Base-by-base conservation (phyloP, 257 asterid species). In the Nicotiana attenuata region DNA sequence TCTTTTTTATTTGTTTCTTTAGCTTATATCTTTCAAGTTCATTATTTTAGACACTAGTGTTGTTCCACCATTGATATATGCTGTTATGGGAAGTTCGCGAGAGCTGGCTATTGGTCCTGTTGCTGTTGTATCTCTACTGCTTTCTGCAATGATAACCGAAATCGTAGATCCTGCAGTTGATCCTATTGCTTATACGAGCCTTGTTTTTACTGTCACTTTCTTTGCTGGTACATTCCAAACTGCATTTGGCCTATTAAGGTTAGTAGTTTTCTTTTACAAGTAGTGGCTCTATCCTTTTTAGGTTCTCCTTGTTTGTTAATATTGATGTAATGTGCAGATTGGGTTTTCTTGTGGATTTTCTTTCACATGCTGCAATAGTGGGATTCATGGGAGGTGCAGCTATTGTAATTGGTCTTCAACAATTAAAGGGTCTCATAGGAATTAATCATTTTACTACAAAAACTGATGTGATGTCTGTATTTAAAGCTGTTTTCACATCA, bases 371-470 rank as follows among this genome's bases (percentile, higher is more conserved):
- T 64, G 95, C 98, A 10, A 84, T 92, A 71, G 95, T 94, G 47
- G 98, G 98, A 73, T 94, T 94, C 84, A 92, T 94, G 95, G 97
- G 91, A 16, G 97, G 95, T 65, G 94, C 97, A 38, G 97, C 98
- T 76, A 91, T 92, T 33, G 92, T 92, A 6, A 94, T 94, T 33
- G 98, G 98, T 7, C 94, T 94, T 55, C 98, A 94, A 71, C 97
- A 92, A 81, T 73, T 94, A 35, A 94, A 90, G 87, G 92, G 98
- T 19, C 77, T 94, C 60, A 85, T 94, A 11, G 98, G 95, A 81
- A 84, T 94, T 28, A 69, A 52, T 57, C 93, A 91, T 84, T 90
- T 94, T 55, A 94, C 97, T 10, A 81, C 89, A 5, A 92, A 87
- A 76, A 94, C 98, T 22, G 97, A 92, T 79, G 82, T 89, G 0